These are phyloP conservation scores for Schwanniomyces occidentalis DNA, from an alignment of 805 yeast species.

Conservation along the genomic window DNA sequence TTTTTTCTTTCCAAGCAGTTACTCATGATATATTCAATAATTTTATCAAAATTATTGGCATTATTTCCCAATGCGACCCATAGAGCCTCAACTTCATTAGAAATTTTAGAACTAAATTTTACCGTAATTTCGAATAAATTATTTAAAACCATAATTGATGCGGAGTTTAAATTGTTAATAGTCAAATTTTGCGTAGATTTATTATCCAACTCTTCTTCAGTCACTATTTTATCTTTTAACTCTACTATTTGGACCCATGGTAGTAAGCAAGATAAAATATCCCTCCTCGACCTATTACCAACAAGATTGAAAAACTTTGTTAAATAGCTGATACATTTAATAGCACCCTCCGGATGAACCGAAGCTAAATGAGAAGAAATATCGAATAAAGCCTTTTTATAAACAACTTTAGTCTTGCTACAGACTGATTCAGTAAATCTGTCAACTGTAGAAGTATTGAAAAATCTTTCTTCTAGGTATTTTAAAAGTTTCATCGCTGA, in stretches of 20 bases:
- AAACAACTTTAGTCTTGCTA: slow-evolving; percentile 77
- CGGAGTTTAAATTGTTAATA: slow-evolving; percentile 19
- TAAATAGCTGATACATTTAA: slow-evolving; percentile 66
- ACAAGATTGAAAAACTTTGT: slow-evolving; percentile 63
- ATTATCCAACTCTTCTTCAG: slow-evolving; percentile 1
- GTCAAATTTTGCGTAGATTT: slow-evolving; percentile 2
- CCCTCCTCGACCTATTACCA: slow-evolving; percentile 65
- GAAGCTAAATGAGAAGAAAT: slow-evolving; percentile 72
- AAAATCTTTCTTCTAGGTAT: slow-evolving; percentile 53
- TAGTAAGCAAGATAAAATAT: slow-evolving; percentile 72
- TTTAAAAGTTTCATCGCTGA: slow-evolving; percentile 73
- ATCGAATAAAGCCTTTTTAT: slow-evolving; percentile 81
- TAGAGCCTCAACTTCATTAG: slow-evolving; percentile 87
- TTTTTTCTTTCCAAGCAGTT: slow-evolving; percentile 70
- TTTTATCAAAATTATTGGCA: slow-evolving; percentile 66
- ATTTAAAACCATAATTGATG: slow-evolving; percentile 66
- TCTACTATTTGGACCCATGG: slow-evolving; percentile 94
- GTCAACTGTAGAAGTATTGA: slow-evolving; percentile 48
- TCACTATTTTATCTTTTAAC: slow-evolving; percentile 42
- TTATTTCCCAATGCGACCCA: slow-evolving; percentile 94
- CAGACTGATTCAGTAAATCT: slow-evolving; percentile 69
- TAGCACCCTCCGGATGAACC: slow-evolving; percentile 56
- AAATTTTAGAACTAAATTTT: slow-evolving; percentile 68
- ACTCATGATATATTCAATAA: slow-evolving; percentile 66
- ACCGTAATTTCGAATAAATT: slow-evolving; percentile 85